phyloP scores from a whole-genome alignment of 1,284 basidiomycete genomes.

The Apiotrichum gracile region DNA sequence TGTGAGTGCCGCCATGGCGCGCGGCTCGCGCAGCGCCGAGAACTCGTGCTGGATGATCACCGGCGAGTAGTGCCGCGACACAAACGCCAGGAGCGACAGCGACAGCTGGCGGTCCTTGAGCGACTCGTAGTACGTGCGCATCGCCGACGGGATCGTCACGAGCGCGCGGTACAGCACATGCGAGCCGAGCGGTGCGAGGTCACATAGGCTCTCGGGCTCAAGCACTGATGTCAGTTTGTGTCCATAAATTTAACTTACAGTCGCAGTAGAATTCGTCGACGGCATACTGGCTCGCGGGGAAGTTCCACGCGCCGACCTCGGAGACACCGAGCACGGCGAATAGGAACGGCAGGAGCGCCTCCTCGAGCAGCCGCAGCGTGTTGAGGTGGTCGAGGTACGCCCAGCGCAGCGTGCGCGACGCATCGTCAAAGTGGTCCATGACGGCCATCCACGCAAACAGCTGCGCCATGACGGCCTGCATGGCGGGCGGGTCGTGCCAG shows the following conservation, averaged over 20 bases:
- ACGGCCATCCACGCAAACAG: constrained; percentile 86
- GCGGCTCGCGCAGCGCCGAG: constrained; percentile 63
- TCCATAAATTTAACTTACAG: background rate
- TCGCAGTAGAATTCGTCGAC: constrained; percentile 76
- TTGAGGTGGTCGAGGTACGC: constrained; percentile 81
- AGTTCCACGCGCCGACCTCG: constrained; percentile 45
- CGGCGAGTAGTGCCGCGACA: constrained; percentile 82
- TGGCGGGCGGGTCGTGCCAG: constrained; percentile 33
- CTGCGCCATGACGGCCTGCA: constrained; percentile 42
- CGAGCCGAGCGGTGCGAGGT: constrained; percentile 63
- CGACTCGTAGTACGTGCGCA: constrained; percentile 77
- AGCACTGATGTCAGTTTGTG: constrained; percentile 49
- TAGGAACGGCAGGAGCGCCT: constrained; percentile 67
- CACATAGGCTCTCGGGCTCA: constrained; percentile 55
- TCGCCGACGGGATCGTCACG: constrained; percentile 70
- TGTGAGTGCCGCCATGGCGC: constrained; percentile 58
- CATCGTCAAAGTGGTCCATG: constrained; percentile 79
- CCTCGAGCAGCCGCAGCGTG: constrained; percentile 59
- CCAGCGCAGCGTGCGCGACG: constrained; percentile 49
- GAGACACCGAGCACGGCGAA: constrained; percentile 59
- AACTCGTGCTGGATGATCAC: constrained; percentile 81
- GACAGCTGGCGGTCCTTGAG: constrained; percentile 86
- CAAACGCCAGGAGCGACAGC: constrained; percentile 68
- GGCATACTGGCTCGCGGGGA: constrained; percentile 60
- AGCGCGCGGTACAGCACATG: constrained; percentile 85